Base-by-base conservation (phyloP, 2,329 filamentous ascomycete genomes). In the Penicillium rolfsii region DNA sequence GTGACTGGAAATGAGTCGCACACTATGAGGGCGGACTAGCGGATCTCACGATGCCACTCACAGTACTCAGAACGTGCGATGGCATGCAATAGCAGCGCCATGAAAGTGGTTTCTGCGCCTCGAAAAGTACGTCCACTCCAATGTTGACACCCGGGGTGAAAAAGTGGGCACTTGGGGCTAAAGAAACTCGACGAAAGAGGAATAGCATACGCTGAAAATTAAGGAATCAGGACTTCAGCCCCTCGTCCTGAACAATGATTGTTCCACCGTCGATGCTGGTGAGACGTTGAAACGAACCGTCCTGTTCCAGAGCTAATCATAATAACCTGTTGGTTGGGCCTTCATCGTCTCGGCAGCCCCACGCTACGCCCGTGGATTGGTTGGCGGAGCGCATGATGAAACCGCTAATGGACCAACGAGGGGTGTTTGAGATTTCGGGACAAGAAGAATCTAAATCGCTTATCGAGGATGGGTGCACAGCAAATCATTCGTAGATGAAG, bases 321-420 rank as follows among this genome's bases (percentile, higher is more conserved):
- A 45, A 48, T 28, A 45, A 35, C n/a, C 52, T 35, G 53, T 41
- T 64, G 57, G 57, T 36, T 38, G 26, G 24, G 43, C 53, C 38
- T 62, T 52, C 38, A 52, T 40, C 60, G 61, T 64, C 59, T 68
- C 62, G 60, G 53, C 30, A 46, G 36, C 57, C 57, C 67, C 67
- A 69, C 66, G 60, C 38, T 58, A 50, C 14, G 26, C 6, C 5
- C 19, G 30, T 22, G 52, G 66, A 69, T 68, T 69, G 67, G 67
- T 26, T 16, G 28, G 28, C 50, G 7, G n/a, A 38, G 59, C 62
- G 59, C 56, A 65, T 65, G 16, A 52, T 69, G 67, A 69, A 69
- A 69, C 67, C 36, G 26, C 28, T 33, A 40, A 59, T 30, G 28
- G 19, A 43, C 40, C 24, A 50, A 40, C 53, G 52, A 36, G 52